phyloP scores from a whole-genome alignment of 176 grass and related monocot species.

The Hyparrhenia diplandra region DNA sequence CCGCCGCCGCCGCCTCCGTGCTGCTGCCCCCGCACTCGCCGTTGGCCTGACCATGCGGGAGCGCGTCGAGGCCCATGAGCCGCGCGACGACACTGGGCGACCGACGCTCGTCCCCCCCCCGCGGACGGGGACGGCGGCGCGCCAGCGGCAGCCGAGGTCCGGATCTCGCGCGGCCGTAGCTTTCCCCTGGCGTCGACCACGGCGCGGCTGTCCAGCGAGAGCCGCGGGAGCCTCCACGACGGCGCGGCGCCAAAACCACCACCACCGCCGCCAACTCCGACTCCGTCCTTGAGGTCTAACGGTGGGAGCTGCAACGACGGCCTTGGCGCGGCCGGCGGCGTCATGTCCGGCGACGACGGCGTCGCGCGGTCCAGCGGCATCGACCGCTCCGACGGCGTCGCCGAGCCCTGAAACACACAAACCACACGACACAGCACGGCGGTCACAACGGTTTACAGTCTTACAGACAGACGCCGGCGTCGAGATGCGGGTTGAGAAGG shows the following conservation, averaged over 20 bases:
- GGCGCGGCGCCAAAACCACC: conserved; percentile 3
- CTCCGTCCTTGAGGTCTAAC: conserved; percentile 19
- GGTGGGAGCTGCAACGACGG: conserved; percentile 51
- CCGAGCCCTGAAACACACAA: conserved; percentile 46
- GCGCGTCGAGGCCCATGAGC: conserved; percentile 85
- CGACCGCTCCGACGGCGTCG: conserved; percentile 79
- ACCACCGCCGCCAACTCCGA: not conserved
- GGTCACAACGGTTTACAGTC: not conserved
- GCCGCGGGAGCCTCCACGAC: conserved; percentile 54
- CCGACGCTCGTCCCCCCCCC: conserved; percentile 42
- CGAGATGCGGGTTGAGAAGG: not conserved
- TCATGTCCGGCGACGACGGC: conserved; percentile 37
- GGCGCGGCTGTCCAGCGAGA: conserved; percentile 87
- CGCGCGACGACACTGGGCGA: conserved; percentile 86
- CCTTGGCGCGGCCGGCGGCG: conserved; percentile 46
- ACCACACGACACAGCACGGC: not conserved
- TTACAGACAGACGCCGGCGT: not conserved
- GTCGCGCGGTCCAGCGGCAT: conserved; percentile 43
- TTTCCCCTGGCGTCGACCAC: conserved; percentile 58
- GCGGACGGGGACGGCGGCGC: conserved; percentile 31
- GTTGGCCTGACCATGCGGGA: conserved; percentile 14
- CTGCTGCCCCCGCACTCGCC: not conserved
- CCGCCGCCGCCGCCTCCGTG: too few species aligned
- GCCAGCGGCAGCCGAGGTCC: conserved; percentile 5
- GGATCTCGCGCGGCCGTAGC: conserved; percentile 71